Evolutionary conservation across 305 asterid genomes (phyloP), one percentile per base, ranked within the genome.

Genomic region (Euphrasia arctica): DNA sequence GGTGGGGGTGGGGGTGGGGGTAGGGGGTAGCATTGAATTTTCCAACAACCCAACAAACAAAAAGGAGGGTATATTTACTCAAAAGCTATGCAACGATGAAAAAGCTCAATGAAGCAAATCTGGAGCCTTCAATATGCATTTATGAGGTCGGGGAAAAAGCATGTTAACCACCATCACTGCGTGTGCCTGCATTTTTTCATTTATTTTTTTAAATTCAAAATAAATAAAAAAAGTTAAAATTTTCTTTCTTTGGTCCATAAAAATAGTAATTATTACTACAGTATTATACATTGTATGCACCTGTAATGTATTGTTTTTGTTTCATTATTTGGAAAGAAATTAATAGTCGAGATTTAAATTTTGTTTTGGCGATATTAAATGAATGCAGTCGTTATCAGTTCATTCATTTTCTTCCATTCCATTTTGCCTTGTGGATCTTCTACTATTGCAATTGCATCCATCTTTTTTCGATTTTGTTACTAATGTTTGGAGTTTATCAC

Each of bases 51-150:
- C 89, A 86, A 78, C 78, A 65, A 78, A 77, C 82, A 81, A 83
- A 86, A 83, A 77, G 84, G 80, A 78, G 83, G 75, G 82, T 72
- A 89, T 86, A 86, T 89, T 89, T 86, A 86, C 91, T 86, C 89
- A 65, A 89, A 84, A 86, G 91, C 88, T 71, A 85, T 58, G 86
- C 76, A 82, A 79, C 83, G 77, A 86, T 80, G 90, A 78, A 82
- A 87, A 82, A 82, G 88, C 81, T 75, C 65, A 82, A 78, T 75
- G 87, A 74, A 81, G 86, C 89, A 78, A 79, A 82, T 84, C 84
- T 82, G 82, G 85, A 74, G 83, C 85, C 77, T 84, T 86, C 74
- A 72, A 79, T 84, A 59, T 84, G 85, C 87, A 86, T 86, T 86
- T 82, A 84, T 86, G 78, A 80, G 84, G 85, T 79, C 80, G 82